Base-by-base conservation (phyloP, 805 yeast species). In the Priceomyces castillae region DNA sequence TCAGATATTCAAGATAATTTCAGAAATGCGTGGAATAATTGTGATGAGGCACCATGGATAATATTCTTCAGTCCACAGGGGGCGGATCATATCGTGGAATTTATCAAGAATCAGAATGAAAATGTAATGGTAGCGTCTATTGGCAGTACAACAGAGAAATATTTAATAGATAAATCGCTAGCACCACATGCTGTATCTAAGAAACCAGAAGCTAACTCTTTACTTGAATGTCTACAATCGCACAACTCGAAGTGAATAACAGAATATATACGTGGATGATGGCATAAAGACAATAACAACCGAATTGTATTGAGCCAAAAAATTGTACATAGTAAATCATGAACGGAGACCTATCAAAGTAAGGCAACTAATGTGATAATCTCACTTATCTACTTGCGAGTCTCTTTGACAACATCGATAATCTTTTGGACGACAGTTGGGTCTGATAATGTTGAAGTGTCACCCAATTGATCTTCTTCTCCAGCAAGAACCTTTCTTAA, bases 31-130 rank as follows among this genome's bases (percentile, higher is more conserved):
- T 41, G 30, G 11, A 18, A 35, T 31, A 12, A 36, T 46, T 34
- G 41, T 7, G 44, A 50, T 12, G 16, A 25, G 25, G 39, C 51
- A 19, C 69, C 68, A 42, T 89, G 97, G 96, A 66, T 90, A 4
- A 84, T 90, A 0, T 84, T 92, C 47, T 92, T 90, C 63, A 87
- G 97, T 49, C 95, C 97, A 0, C 95, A 94, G 53, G 96, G 96
- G 0, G 84, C 95, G 0, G 77, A 75, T 22, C 69, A 62, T 1
- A 82, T 90, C 10, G 77, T 86, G 3, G 62, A 74, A 7, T 71
- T 73, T 47, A 40, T 69, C 23, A 39, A 39, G 35, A 34, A 39
- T n/a, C 19, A 44, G 25, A 26, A 56, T 33, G 33, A 44, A 3
- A 44, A 51, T 1, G 61, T 70, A 35, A 74, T 71, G 38, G 65